phyloP scores from a whole-genome alignment of 2,329 filamentous ascomycete genomes.

The Beauveria sp. region DNA sequence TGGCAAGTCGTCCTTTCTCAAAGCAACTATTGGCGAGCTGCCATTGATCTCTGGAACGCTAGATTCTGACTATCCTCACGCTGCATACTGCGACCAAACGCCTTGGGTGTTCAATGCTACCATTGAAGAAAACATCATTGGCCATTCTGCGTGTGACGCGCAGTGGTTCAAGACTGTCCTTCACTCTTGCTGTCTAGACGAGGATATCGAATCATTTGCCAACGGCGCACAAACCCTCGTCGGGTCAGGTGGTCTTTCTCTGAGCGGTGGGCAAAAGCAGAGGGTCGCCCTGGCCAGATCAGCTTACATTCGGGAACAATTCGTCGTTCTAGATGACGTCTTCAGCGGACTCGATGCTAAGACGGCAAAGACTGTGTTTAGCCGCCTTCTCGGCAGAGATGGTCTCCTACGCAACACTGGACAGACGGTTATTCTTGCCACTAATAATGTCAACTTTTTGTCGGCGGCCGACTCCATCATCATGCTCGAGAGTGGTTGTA shows the following conservation, averaged over 20 bases:
- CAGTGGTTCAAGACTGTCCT: constrained; percentile 24
- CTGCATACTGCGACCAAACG: constrained; percentile 33
- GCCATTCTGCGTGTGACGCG: constrained; percentile 18
- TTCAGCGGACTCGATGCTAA: constrained; percentile 37
- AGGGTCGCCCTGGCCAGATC: constrained; percentile 38
- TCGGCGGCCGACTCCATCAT: constrained; percentile 19
- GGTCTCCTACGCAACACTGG: constrained; percentile 33
- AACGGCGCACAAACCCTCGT: constrained; percentile 28
- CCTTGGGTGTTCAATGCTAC: constrained; percentile 17
- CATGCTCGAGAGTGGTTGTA: constrained; percentile 17
- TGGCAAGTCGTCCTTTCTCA: constrained; percentile 34
- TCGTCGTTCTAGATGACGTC: constrained; percentile 38
- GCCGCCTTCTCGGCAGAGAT: constrained; percentile 29
- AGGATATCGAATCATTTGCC: constrained; percentile 25
- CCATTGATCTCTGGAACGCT: constrained; percentile 20
- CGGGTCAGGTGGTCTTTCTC: constrained; percentile 32
- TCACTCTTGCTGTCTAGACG: constrained; percentile 25
- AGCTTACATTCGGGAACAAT: constrained; percentile 30
- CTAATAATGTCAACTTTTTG: constrained; percentile 26
- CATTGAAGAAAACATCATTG: constrained; percentile 21
- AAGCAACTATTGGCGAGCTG: constrained; percentile 31
- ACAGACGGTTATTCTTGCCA: constrained; percentile 35
- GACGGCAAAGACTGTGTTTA: constrained; percentile 35
- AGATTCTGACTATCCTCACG: constrained; percentile 16
- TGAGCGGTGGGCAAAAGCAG: constrained; percentile 38